Percentiles rank a stretch among this genome's conserved stretches.
These are phyloP conservation scores for Microascus cirrosus DNA, from an alignment of 2,329 filamentous ascomycete species.

Conservation along the genomic window DNA sequence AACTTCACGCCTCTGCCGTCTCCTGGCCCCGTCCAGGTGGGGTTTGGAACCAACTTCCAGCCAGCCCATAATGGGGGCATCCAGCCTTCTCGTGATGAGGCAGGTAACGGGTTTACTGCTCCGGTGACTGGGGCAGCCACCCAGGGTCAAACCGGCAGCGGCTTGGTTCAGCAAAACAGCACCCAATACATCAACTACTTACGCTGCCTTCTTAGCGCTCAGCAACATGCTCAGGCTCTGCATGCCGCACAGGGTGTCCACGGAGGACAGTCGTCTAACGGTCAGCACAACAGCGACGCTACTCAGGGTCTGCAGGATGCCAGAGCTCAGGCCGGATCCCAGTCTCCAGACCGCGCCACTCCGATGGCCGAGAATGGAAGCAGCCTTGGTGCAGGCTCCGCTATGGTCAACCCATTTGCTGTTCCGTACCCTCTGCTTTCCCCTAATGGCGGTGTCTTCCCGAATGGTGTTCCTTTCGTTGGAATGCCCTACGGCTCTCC, in stretches of 20 bases:
- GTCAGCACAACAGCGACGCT: background rate
- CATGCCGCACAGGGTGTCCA: background rate
- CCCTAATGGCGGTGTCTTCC: background rate
- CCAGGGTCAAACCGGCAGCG: background rate
- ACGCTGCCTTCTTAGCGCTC: background rate
- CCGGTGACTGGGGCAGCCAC: background rate
- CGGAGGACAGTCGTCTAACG: background rate
- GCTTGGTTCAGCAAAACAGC: background rate
- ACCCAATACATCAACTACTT: background rate
- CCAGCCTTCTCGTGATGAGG: background rate
- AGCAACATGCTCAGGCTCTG: background rate
- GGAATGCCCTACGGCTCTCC: background rate
- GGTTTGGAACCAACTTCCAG: background rate
- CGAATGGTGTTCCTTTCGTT: background rate
- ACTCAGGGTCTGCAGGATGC: background rate
- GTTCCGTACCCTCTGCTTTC: background rate
- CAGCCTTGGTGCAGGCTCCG: background rate
- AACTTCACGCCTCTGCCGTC: background rate
- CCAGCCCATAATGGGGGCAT: background rate
- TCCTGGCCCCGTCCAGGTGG: background rate
- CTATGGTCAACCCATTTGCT: background rate
- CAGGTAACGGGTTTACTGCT: background rate
- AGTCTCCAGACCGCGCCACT: background rate
- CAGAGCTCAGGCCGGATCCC: background rate
- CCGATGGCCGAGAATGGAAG: background rate